Conservation (phyloP, 768 basidiomycete species). For the Phaeotremella fagi region DNA sequence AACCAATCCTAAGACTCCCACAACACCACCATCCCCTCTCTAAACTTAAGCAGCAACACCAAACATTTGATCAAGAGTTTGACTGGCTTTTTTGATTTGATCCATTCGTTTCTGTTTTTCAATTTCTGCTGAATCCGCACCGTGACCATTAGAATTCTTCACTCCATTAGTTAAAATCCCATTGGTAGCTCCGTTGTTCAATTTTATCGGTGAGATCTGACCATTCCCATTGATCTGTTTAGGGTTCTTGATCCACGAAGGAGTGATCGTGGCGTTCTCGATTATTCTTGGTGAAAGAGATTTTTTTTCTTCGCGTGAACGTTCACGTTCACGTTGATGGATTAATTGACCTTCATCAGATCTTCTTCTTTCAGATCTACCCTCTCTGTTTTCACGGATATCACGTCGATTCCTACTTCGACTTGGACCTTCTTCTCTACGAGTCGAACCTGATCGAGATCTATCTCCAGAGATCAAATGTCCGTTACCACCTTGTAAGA, state of each 20-base stretch:
- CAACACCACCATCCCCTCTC: neutral
- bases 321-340: conserved; percentile 4
- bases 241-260: neutral
- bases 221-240: neutral
- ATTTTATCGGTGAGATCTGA: neutral
- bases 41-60: conserved; percentile 7
- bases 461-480: neutral
- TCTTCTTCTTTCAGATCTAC: conserved; percentile 2
- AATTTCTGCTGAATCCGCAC: neutral
- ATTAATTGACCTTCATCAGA: no score
- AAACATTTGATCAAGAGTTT: conserved; percentile 15
- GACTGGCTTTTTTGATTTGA: conserved; percentile 9
- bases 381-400: neutral
- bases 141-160: neutral
- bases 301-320: neutral
- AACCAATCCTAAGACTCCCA: neutral
- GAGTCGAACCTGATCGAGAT: neutral
- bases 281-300: neutral
- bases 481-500: neutral
- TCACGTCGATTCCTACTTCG: conserved; percentile 22
- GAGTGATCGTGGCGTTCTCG: neutral
- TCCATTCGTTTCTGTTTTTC: conserved; percentile 4
- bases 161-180: neutral
- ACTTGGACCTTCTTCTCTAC: conserved; percentile 28
- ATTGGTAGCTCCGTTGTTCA: neutral